phyloP scores from a whole-genome alignment of 139 green algal genomes.

The Astrephomene gubernaculifera region DNA sequence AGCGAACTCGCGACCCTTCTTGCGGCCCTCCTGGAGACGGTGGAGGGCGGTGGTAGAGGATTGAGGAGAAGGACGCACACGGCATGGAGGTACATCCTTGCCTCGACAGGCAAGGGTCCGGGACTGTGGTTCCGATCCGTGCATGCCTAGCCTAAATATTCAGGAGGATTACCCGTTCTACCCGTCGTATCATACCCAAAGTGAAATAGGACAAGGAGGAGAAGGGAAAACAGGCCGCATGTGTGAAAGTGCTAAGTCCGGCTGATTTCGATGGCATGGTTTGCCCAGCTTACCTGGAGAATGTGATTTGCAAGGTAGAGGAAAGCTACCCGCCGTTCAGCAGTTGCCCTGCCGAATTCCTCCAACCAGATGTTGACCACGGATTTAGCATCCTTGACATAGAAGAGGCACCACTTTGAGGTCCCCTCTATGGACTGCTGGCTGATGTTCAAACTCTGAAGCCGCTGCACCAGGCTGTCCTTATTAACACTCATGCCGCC shows the following conservation, averaged over 20 bases:
- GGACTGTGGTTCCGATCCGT: too few relatives aligned
- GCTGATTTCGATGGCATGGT: too few relatives aligned
- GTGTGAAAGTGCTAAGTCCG: too few relatives aligned
- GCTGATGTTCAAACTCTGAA: slow-evolving; percentile 52
- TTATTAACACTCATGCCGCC: slow-evolving; percentile 33
- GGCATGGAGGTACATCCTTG: too few relatives aligned
- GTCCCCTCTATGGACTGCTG: slow-evolving; percentile 69
- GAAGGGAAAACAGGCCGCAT: too few relatives aligned
- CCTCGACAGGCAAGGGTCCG: too few relatives aligned
- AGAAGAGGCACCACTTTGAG: slow-evolving; percentile 65
- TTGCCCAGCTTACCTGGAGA: slow-evolving; percentile 44
- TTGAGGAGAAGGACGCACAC: too few relatives aligned
- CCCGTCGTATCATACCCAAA: too few relatives aligned
- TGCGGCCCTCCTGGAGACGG: slow-evolving; percentile 67
- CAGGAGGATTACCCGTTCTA: too few relatives aligned
- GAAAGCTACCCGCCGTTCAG: slow-evolving; percentile 54
- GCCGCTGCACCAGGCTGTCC: slow-evolving; percentile 52
- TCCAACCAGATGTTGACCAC: slow-evolving; percentile 64
- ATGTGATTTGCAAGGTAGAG: slow-evolving; percentile 70
- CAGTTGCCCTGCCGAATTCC: slow-evolving; percentile 50
- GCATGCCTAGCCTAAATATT: too few relatives aligned
- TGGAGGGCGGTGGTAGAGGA: background rate
- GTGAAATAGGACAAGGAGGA: too few relatives aligned
- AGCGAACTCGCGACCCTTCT: slow-evolving; percentile 73
- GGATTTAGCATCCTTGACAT: slow-evolving; percentile 54